Evolutionary conservation across 1,284 basidiomycete genomes (phyloP).

Genomic region (Apiotrichum veenhuisii): DNA sequence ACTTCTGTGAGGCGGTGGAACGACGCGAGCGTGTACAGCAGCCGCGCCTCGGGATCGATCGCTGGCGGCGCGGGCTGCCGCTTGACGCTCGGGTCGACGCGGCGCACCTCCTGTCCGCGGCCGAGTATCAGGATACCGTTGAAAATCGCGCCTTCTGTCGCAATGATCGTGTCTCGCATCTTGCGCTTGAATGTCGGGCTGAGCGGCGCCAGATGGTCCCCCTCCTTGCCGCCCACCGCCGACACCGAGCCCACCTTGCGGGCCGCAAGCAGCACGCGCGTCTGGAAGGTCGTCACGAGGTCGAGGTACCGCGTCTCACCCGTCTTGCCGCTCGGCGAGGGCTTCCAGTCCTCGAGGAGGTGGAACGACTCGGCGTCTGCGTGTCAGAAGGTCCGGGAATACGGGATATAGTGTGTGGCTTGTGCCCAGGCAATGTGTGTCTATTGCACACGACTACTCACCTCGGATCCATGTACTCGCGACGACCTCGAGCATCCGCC

Average conservation of each 20-base stretch:
- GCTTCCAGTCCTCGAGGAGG: constrained; percentile 79
- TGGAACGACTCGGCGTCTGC: constrained; percentile 76
- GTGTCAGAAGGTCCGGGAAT: neutral
- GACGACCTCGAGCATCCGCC: constrained; percentile 82
- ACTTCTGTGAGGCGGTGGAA: constrained; percentile 69
- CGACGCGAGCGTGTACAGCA: constrained; percentile 87
- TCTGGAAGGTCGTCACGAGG: constrained; percentile 77
- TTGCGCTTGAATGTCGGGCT: constrained; percentile 53
- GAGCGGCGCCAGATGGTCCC: constrained; percentile 21
- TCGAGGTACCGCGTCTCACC: constrained; percentile 58
- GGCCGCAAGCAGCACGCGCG: constrained; percentile 70
- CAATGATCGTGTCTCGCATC: constrained; percentile 82
- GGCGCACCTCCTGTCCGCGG: constrained; percentile 34
- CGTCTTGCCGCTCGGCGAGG: constrained; percentile 49
- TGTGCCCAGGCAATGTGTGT: neutral
- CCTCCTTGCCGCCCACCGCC: neutral
- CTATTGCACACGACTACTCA: neutral
- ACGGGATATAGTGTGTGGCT: neutral
- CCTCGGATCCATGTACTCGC: constrained; percentile 70
- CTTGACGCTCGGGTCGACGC: neutral
- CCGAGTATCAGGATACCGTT: constrained; percentile 81
- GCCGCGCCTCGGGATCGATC: constrained; percentile 67
- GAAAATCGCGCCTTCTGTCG: constrained; percentile 80
- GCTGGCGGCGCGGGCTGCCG: neutral
- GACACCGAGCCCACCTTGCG: constrained; percentile 49